Evolutionary conservation across 164 flowering plant species (phyloP), one percentile per base, ranked within the genome.

Genomic region (Dillenia suffruticosa): DNA sequence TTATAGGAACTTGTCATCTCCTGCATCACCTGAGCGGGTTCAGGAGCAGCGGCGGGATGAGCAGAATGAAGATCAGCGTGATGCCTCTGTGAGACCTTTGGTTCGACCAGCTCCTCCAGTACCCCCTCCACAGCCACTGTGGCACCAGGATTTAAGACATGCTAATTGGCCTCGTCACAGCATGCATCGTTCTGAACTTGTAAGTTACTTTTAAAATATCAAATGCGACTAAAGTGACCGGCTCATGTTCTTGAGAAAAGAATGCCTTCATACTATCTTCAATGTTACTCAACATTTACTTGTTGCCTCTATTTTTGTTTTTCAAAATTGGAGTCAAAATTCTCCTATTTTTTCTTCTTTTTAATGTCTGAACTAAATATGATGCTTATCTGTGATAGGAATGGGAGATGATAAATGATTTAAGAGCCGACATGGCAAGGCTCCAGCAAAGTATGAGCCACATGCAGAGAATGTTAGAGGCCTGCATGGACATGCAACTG

Each of bases 401-500:
- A 53, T 87, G 90, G 90, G 94, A 87, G 73, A 83, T 82, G 78
- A 72, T 85, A 2, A 82, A 85, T 74, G 89, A 85, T 68, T 69
- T 85, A 79, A 78, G 96, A 73, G 78, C 86, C 45, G 99, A 92
- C 71, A 85, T 95, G 90, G 87, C 86, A 24, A 82, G 84, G 69
- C 88, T 87, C 62, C 94, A 87, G 63, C 90, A 87, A 67, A 89
- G 89, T 16, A 85, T 87, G 94, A 84, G 68, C 70, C 87, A 87
- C 81, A 87, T 87, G 94, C 94, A 87, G 68, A 79, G 89, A 77
- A 85, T 85, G 94, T 65, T 87, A 68, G 94, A 88, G 51, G 86
- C 94, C 65, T 88, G 94, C 85, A 85, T 88, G 89, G 94, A 88
- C 68, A 88, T 85, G 94, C 94, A 87, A 62, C 75, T 87, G 56